phyloP scores from a whole-genome alignment of 768 basidiomycete genomes.

The Amanita inopinata region DNA sequence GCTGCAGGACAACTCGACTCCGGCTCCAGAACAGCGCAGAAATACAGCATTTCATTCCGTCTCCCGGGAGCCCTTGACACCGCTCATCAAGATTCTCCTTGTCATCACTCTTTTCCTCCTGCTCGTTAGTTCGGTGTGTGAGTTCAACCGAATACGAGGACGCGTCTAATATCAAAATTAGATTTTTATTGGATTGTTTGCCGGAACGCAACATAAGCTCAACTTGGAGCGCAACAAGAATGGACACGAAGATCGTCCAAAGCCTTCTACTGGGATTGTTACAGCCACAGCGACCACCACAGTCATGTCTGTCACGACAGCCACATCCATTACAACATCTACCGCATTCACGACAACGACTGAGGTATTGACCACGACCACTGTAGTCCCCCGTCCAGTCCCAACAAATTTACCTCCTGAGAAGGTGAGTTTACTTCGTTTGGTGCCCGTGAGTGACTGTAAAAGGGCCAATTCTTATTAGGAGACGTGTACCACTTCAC shows the following conservation, averaged over 20 bases:
- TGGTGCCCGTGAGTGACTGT: too few species aligned
- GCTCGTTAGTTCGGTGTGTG: constrained; percentile 56
- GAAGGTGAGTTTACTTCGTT: constrained; percentile 37
- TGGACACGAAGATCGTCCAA: constrained; percentile 16
- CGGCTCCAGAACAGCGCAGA: constrained; percentile 19
- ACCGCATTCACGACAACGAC: constrained; percentile 21
- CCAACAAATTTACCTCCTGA: constrained; percentile 41
- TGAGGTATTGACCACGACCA: constrained; percentile 22
- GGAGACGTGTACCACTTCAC: constrained; percentile 63
- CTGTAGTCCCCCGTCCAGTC: constrained; percentile 35
- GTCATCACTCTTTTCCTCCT: constrained; percentile 67
- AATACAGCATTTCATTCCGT: constrained; percentile 32
- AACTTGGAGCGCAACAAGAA: constrained; percentile 37
- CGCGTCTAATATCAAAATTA: constrained; percentile 12
- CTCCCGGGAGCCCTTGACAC: constrained; percentile 71
- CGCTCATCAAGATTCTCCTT: constrained; percentile 76
- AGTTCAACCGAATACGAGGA: neutral
- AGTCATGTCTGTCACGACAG: constrained; percentile 26
- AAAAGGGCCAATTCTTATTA: constrained; percentile 16
- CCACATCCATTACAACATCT: constrained; percentile 24
- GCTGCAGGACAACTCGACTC: constrained; percentile 38
- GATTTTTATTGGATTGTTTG: constrained; percentile 91
- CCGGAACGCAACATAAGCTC: constrained; percentile 77
- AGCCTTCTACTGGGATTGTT: constrained; percentile 12
- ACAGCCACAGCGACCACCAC: constrained; percentile 33